phyloP scores from a whole-genome alignment of 805 yeast species.

The Wickerhamomyces xylosicus region DNA sequence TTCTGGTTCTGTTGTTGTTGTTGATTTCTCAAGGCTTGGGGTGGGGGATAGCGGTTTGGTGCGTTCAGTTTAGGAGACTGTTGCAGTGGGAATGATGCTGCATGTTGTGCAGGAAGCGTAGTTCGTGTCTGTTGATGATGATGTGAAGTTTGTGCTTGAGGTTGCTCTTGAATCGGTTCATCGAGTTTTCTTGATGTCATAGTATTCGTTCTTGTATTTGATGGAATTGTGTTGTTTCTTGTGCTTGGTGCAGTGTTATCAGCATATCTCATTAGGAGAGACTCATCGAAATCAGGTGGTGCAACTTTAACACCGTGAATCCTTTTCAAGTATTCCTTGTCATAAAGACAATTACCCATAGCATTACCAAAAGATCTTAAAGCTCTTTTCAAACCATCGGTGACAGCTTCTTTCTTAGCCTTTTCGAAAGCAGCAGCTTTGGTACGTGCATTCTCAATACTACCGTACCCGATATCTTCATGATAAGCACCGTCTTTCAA shows the following conservation, averaged over 20 bases:
- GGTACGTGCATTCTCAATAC: conserved; percentile 60
- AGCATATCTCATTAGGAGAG: conserved; percentile 26
- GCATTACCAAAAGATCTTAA: conserved; percentile 76
- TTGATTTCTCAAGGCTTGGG: neutral
- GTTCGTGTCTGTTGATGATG: neutral
- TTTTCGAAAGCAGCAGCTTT: conserved; percentile 75
- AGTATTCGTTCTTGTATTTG: conserved; percentile 2
- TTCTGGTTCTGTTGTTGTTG: neutral
- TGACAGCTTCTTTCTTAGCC: conserved; percentile 74
- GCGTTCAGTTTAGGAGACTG: neutral
- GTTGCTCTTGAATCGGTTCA: conserved; percentile 2
- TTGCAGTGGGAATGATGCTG: neutral
- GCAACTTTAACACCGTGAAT: conserved; percentile 32
- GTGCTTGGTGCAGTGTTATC: conserved; percentile 9
- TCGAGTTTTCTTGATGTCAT: conserved; percentile 1
- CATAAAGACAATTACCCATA: conserved; percentile 77
- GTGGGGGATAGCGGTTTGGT: conserved; percentile 1
- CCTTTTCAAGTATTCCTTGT: conserved; percentile 48
- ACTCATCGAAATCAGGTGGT: conserved; percentile 35
- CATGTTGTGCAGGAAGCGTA: neutral
- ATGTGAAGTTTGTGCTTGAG: neutral
- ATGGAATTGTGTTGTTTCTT: conserved; percentile 4
- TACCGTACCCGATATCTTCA: conserved; percentile 84
- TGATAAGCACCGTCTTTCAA: conserved; percentile 69
- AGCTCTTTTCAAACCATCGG: conserved; percentile 75